Evolutionary conservation across 192 early-diverging fungal species (phyloP), one percentile per base, ranked within the genome.

Genomic region (Phlyctochytrium arcticum): DNA sequence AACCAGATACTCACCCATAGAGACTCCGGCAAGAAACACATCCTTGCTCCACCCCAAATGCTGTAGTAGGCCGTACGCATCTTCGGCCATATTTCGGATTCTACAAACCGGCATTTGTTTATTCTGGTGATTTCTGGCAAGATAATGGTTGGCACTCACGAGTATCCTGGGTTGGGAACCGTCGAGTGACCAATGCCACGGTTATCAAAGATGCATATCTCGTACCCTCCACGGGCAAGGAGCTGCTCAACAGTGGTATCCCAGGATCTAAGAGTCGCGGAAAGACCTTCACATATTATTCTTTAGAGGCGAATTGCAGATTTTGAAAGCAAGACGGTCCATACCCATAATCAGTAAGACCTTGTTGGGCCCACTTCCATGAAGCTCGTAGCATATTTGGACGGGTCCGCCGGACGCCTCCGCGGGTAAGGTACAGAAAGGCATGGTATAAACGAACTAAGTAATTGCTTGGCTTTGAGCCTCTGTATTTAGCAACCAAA

Each of bases 151-250:
- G 37, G n/a, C 37, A 80, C 5, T 59, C 44, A 21, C 82, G 84
- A 51, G 82, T 75, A 78, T 81, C 83, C 77, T 19, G 68, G 44
- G 15, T 50, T 50, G 19, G 64, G 68, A 15, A 33, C 46, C 71
- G 80, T 80, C 6, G 77, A 80, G 51, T 72, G 68, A 8, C 92
- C 92, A 32, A 85, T 81, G 10, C 91, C 92, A 42, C 91, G 78
- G 80, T 95, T 95, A 58, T 95, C 92, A 64, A 92, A 92, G 26
- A 88, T 80, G 4, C 87, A 75, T 3, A 85, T 87, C 33, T 66
- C 54, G 64, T 85, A 92, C 37, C 89, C 82, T 17, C 80, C 79
- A 23, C 79, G 82, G 17, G 68, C 49, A 3, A 83, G 78, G 68
- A 95, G 88, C 54, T 85, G 81, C 24, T 84, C 71, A 8, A 84